Conservation (phyloP, 352 stramenopile species). For the Globisporangium solare region DNA sequence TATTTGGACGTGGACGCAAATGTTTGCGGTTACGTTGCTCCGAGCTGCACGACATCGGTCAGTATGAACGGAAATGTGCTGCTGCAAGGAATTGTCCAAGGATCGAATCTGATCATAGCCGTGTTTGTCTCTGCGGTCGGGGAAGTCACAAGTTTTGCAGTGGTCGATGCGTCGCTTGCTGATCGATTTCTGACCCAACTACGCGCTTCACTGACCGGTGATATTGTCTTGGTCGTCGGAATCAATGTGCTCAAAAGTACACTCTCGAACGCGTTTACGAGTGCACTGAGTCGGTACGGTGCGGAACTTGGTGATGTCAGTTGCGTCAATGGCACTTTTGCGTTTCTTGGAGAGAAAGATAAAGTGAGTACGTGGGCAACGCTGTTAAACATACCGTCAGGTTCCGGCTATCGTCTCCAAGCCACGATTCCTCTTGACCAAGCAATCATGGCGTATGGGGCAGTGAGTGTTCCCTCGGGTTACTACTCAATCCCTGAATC, state of each 20-base stretch:
- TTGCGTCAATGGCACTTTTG: constrained; percentile 3
- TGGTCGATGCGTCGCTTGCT: constrained; percentile 2
- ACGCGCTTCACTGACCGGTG: constrained; percentile 6
- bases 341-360: constrained; percentile 7
- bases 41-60: constrained; percentile 11
- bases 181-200: constrained; percentile 7
- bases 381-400: constrained; percentile 1
- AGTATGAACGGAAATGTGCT: constrained; percentile 14
- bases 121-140: neutral
- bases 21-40: constrained; percentile 18
- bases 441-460: constrained; percentile 23
- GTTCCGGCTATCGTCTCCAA: constrained; percentile 4
- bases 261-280: constrained; percentile 1
- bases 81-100: constrained; percentile 2
- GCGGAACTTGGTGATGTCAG: neutral
- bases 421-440: constrained; percentile 25
- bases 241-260: constrained; percentile 16
- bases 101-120: neutral
- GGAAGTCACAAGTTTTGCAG: neutral
- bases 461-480: constrained; percentile 27
- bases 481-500: constrained; percentile 49
- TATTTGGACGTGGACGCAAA: constrained; percentile 28
- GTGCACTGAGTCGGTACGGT: constrained; percentile 1
- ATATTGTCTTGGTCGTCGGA: constrained; percentile 17
- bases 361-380: neutral